Evolutionary conservation across 306 rosid species (phyloP).

Genomic region (Echinosophora koreensis): DNA sequence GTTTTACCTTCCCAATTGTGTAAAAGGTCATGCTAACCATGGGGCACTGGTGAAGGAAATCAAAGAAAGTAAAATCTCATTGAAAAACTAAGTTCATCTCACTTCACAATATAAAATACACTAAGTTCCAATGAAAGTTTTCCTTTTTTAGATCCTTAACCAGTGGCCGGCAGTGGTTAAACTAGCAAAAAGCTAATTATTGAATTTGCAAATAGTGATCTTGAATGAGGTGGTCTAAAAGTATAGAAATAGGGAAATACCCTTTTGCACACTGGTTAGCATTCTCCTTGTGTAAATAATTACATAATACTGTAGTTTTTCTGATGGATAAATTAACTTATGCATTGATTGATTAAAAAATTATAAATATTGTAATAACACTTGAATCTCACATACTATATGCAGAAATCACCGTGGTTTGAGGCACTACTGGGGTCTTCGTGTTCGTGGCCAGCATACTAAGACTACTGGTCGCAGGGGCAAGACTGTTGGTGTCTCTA

Average conservation of each 20-base stretch:
- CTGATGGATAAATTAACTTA: not conserved
- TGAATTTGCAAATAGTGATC: not conserved
- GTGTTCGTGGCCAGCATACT: conserved; percentile 82
- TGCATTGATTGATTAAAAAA: not conserved
- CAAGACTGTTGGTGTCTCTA: conserved; percentile 79
- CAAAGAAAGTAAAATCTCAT: too few species aligned
- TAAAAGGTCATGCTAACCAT: too few species aligned
- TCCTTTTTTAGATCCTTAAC: too few species aligned
- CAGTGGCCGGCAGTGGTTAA: too few species aligned
- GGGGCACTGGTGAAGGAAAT: too few species aligned
- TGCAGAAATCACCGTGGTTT: conserved; percentile 44
- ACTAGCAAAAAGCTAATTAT: not conserved
- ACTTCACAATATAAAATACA: too few species aligned
- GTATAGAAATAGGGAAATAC: not conserved
- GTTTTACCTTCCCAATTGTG: not conserved
- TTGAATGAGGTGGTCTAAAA: not conserved
- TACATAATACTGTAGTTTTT: not conserved
- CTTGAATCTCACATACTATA: not conserved
- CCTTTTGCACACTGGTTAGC: not conserved
- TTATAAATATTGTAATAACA: not conserved
- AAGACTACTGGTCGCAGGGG: conserved; percentile 79
- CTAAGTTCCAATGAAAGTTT: too few species aligned
- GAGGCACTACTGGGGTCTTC: conserved; percentile 43
- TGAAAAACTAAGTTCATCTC: too few species aligned
- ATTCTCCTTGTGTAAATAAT: too few species aligned